Conservation (phyloP, 202 grass and related monocot species). For the Musa balbisiana region DNA sequence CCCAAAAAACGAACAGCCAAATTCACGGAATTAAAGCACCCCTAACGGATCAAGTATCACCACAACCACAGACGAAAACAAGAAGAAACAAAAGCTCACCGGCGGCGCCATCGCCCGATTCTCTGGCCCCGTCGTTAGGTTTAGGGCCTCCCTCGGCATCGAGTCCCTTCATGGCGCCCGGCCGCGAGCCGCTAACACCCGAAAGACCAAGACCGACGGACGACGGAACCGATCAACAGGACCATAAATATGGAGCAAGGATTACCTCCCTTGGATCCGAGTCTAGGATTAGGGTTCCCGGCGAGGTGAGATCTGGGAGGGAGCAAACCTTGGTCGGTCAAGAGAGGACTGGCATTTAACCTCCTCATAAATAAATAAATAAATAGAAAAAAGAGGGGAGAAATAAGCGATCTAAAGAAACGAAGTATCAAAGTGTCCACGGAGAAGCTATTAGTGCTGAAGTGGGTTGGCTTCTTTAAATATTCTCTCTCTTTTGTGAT, state of each 20-base stretch:
- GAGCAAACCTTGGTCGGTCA: neutral
- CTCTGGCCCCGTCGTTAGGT: neutral
- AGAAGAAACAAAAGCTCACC: neutral
- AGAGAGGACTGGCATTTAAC: neutral
- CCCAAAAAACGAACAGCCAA: neutral
- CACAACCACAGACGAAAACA: neutral
- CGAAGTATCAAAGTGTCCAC: neutral
- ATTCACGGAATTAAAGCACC: neutral
- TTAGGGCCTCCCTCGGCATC: slow-evolving; percentile 1
- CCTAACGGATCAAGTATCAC: neutral
- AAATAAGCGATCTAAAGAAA: neutral
- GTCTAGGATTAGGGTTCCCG: slow-evolving; percentile 15
- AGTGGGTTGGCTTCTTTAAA: neutral
- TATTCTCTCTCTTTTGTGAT: neutral
- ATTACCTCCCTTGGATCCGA: neutral
- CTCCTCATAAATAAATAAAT: slow-evolving; percentile 1
- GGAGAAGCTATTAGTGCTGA: neutral
- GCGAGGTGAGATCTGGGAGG: slow-evolving; percentile 6
- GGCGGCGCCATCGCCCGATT: neutral
- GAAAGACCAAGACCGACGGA: neutral
- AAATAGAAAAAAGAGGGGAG: neutral
- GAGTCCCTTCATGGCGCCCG: slow-evolving; percentile 15
- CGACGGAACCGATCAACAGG: neutral
- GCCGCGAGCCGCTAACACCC: slow-evolving; percentile 1
- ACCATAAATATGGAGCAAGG: neutral